Conservation (phyloP, 768 basidiomycete genomes). For the Lactifluus subvellereus region DNA sequence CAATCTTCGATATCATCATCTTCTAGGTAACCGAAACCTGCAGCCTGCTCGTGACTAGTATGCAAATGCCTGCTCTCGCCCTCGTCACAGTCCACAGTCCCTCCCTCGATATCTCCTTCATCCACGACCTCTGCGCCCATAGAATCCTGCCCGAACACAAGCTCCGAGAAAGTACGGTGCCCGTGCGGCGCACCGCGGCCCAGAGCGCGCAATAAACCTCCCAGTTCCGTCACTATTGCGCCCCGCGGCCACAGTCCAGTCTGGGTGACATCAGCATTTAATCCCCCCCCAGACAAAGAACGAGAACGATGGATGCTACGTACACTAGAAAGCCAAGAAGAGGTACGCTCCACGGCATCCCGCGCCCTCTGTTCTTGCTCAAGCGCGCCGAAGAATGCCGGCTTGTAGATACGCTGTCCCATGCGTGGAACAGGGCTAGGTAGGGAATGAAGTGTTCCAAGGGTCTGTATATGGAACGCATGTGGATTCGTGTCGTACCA, state of each 20-base stretch:
- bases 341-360: conserved; percentile 51
- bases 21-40: conserved; percentile 14
- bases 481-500: conserved; percentile 71
- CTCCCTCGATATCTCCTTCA: conserved; percentile 13
- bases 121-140: conserved; percentile 1
- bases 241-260: conserved; percentile 15
- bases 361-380: conserved; percentile 53
- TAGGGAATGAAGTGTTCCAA: conserved; percentile 82
- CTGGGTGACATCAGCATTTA: not conserved
- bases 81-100: not conserved
- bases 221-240: conserved; percentile 15
- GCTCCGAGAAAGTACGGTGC: conserved; percentile 17
- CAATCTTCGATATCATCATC: conserved; percentile 24
- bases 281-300: not conserved
- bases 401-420: conserved; percentile 82
- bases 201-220: conserved; percentile 9
- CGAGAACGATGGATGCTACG: not conserved
- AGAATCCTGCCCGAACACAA: conserved; percentile 12
- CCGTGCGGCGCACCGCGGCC: conserved; percentile 12
- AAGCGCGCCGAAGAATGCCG: conserved; percentile 70
- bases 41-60: not conserved
- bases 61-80: not conserved
- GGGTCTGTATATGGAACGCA: conserved; percentile 74
- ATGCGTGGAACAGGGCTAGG: conserved; percentile 79
- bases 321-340: conserved; percentile 48